These are phyloP conservation scores for Aspergillus sp. DNA, from an alignment of 2,329 filamentous ascomycete genomes.

Conservation along the genomic window DNA sequence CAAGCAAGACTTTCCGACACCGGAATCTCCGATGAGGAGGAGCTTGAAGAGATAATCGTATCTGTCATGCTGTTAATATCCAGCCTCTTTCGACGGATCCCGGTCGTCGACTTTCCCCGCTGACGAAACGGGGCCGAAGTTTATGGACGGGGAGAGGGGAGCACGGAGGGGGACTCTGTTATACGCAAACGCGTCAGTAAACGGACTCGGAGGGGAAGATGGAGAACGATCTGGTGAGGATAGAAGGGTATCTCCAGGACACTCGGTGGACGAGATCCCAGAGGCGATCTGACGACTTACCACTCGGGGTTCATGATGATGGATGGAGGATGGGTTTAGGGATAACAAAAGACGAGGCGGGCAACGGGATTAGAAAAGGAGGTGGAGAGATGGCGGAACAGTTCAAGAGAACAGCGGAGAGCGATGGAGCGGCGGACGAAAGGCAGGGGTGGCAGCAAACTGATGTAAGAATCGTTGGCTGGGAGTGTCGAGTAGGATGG, in stretches of 20 bases:
- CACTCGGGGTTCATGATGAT: constrained; percentile 51
- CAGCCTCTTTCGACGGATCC: no score
- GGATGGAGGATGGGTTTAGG: constrained; percentile 11
- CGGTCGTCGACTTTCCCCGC: neutral
- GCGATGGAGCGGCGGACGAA: neutral
- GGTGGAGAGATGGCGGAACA: neutral
- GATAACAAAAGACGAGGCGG: neutral
- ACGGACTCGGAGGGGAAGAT: neutral
- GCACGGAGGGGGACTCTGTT: constrained; percentile 3
- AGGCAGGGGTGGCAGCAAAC: constrained; percentile 6
- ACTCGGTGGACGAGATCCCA: neutral
- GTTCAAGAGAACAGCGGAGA: constrained; percentile 7
- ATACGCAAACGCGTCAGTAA: constrained; percentile 1
- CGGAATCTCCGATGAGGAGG: constrained; percentile 99
- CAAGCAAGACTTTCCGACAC: constrained; percentile 99
- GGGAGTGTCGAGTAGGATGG: constrained; percentile 18
- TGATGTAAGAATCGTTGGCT: constrained; percentile 16
- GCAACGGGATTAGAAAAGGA: neutral
- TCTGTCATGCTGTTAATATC: constrained; percentile 55
- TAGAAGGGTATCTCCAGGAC: neutral
- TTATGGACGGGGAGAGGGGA: neutral
- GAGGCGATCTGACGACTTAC: constrained; percentile 33
- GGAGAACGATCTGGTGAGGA: neutral
- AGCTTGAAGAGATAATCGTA: constrained; percentile 99
- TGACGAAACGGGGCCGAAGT: neutral